phyloP scores from a whole-genome alignment of 2,329 filamentous ascomycete genomes.

The Chrysoporthe puriensis region DNA sequence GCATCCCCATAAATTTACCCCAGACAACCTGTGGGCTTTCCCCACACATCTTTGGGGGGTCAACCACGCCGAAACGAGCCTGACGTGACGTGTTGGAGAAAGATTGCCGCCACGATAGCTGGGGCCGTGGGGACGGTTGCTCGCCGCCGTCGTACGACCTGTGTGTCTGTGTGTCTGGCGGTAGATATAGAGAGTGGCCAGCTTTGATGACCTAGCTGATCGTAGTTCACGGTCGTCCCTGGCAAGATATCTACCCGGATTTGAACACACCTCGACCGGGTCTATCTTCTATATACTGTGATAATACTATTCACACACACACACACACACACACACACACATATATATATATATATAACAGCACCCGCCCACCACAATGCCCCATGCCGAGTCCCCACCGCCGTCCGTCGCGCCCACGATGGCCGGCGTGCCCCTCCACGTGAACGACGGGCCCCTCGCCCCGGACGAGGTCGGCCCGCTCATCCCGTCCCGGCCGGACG shows the following conservation, averaged over 20 bases:
- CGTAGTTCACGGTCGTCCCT: too few relatives aligned
- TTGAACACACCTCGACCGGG: too few relatives aligned
- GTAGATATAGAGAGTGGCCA: too few relatives aligned
- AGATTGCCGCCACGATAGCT: too few relatives aligned
- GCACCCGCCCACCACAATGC: conserved; percentile 2
- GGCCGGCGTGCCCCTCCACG: conserved; percentile 12
- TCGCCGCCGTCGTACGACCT: too few relatives aligned
- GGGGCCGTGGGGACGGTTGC: too few relatives aligned
- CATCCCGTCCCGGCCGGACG: conserved; percentile 18
- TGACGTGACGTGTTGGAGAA: background rate
- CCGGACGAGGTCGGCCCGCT: conserved; percentile 22
- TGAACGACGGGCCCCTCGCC: conserved; percentile 28
- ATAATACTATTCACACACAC: too few relatives aligned
- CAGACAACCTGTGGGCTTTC: background rate
- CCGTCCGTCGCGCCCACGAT: background rate
- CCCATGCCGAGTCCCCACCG: conserved; percentile 13
- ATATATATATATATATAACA: background rate
- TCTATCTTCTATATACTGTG: too few relatives aligned
- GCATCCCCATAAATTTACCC: background rate
- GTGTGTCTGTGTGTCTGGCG: too few relatives aligned
- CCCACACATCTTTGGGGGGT: background rate
- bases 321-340: too few relatives aligned
- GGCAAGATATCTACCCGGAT: too few relatives aligned
- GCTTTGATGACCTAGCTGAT: too few relatives aligned
- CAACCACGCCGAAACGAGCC: background rate